Evolutionary conservation across 306 rosid species (phyloP), one percentile per base, ranked within the genome.

Genomic region (Amphicarpaea edgeworthii): DNA sequence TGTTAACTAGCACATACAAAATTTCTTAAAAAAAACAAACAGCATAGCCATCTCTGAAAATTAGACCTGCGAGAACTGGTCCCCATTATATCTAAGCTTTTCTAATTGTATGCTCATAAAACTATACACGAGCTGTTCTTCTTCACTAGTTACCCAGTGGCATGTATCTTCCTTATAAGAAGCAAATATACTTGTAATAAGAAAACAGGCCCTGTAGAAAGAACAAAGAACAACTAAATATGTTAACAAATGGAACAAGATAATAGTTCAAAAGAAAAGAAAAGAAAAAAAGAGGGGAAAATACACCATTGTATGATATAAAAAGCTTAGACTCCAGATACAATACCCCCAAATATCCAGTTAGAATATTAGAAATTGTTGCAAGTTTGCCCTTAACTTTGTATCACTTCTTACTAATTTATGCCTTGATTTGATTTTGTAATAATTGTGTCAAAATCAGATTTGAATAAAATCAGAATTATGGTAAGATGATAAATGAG

Each of bases 51-150:
- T 75, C 71, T 66, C 12, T 51, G 69, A 75, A 40, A 46, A 53
- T 17, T 72, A 68, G 60, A 92, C 99, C 98, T 89, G 90, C 98
- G 99, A 15, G 87, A 72, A 83, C 79, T 65, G 65, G 82, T 89
- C 76, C 96, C 98, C 99, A 96, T 96, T 78, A 47, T 80, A 82
- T 87, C 80, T 85, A 90, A 77, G 77, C 77, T 79, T 79, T 80
- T 81, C 88, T 65, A 81, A 79, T 42, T 55, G 81, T 79, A 62
- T 62, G 83, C 51, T 80, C 71, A 78, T 76, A 64, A 83, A 84
- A 82, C 82, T 83, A 79, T 51, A 69, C 26, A 46, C 84, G 53
- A 76, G 76, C 78, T 64, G 80, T 40, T 87, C 90, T 34, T 7
- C 40, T 87, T 91, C 86, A 70, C 61, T 62, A 74, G 72, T 60